These are phyloP conservation scores for Acacia pycnantha DNA, from an alignment of 331 rosid species.

Conservation along the genomic window DNA sequence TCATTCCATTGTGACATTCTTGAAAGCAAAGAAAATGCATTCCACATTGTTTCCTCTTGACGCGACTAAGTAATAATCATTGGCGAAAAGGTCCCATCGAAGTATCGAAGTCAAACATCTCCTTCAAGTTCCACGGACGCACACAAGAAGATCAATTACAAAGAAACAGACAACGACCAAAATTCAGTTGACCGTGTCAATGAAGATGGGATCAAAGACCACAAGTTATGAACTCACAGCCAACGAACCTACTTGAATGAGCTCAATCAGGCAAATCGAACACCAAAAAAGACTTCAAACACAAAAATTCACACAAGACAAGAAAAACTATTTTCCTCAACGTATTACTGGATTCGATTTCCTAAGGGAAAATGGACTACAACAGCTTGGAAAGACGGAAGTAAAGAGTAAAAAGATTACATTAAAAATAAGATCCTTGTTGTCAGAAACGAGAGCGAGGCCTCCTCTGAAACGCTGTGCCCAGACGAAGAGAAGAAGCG, in stretches of 20 bases:
- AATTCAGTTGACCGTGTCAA: not conserved
- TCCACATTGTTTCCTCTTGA: not conserved
- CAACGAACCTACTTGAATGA: not conserved
- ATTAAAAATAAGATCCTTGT: slow-evolving; percentile 92
- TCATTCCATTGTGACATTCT: not conserved
- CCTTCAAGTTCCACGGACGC: not conserved
- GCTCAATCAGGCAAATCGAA: not conserved
- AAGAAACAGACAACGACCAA: not conserved
- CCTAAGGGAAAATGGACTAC: not conserved
- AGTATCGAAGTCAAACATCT: not conserved
- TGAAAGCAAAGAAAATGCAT: not conserved
- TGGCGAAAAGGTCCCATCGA: not conserved
- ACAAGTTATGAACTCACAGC: not conserved
- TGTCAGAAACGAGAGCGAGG: slow-evolving; percentile 80
- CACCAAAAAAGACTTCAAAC: not conserved
- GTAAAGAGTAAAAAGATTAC: slow-evolving; percentile 6
- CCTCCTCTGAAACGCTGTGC: slow-evolving; percentile 83
- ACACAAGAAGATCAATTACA: not conserved
- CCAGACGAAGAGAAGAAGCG: slow-evolving; percentile 70
- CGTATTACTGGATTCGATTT: not conserved
- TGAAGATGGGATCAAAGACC: not conserved
- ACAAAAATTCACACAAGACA: not conserved
- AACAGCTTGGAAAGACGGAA: not conserved
- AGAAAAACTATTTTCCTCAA: not conserved
- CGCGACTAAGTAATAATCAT: not conserved